Evolutionary conservation across 1,139 yeast species (phyloP), one percentile per base, ranked within the genome.

Genomic region (Kodamaea plutei): DNA sequence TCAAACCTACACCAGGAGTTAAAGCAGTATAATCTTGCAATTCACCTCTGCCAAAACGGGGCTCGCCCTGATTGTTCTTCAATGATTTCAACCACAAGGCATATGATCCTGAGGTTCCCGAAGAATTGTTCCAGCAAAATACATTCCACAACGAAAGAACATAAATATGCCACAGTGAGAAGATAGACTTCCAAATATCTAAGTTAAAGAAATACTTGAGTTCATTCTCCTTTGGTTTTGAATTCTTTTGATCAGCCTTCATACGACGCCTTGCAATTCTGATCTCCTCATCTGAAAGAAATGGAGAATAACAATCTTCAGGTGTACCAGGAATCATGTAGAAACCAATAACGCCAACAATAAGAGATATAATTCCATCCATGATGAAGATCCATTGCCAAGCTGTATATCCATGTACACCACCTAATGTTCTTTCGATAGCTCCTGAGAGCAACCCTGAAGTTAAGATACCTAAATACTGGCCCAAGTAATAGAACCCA

Each of bases 351-450:
- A 81, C 16, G 9, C 83, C 87, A 32, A 82, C 75, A 3, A 62
- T 72, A 19, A 79, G 47, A 2, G 87, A 74, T 23, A 79, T 63
- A 28, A 76, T 53, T 10, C 81, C 83, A 52, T 81, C 87, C 40
- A 81, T 68, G 37, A 82, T 70, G 48, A 77, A 81, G 56, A 78
- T 74, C 87, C 88, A 81, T 56, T 79, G 69, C 88, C 88, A 81
- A 8, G 84, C 77, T 20, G 58, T 66, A 20, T 75, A 56, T 1
- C 84, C 81, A 34, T 54, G 52, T 5, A 51, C 53, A 18, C 75
- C 76, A 34, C 65, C 58, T 44, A 81, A 52, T 15, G 54, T 45
- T 29, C 70, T 55, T 45, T 61, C 73, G 28, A 79, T 72, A 6
- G 79, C 74, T n/a, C 81, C 74, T 31, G 81, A 80, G 20, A 81